phyloP scores from a whole-genome alignment of 2,329 filamentous ascomycete species.

The Geosmithia morbida region DNA sequence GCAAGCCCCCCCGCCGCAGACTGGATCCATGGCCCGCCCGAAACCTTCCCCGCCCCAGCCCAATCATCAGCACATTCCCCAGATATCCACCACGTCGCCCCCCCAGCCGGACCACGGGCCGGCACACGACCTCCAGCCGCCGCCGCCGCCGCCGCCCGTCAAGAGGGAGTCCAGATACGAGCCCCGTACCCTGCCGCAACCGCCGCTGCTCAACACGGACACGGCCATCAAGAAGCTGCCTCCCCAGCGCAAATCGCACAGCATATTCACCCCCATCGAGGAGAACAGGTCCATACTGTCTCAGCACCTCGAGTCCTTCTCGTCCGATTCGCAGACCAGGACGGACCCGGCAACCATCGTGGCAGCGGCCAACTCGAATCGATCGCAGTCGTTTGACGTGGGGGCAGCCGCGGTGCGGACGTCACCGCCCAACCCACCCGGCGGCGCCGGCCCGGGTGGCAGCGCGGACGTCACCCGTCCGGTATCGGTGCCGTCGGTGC shows the following conservation, averaged over 20 bases:
- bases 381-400: constrained; percentile 52
- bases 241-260: constrained; percentile 68
- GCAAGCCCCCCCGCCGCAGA: constrained; percentile 36
- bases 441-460: background rate
- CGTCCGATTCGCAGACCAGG: constrained; percentile 34
- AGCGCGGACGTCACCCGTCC: background rate
- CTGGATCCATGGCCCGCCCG: constrained; percentile 25
- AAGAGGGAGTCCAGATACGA: constrained; percentile 31
- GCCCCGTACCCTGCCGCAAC: constrained; percentile 14
- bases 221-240: constrained; percentile 46
- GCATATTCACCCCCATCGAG: constrained; percentile 96
- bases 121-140: constrained; percentile 28
- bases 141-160: constrained; percentile 31
- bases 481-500: constrained; percentile 42
- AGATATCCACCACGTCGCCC: constrained; percentile 39
- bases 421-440: constrained; percentile 26
- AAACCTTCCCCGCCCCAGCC: constrained; percentile 47
- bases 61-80: constrained; percentile 35
- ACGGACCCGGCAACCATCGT: constrained; percentile 17
- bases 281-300: constrained; percentile 80
- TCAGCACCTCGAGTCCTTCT: constrained; percentile 62
- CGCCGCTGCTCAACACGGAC: constrained; percentile 34
- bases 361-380: constrained; percentile 18
- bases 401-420: constrained; percentile 36
- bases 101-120: constrained; percentile 19